Conservation (phyloP, 2,329 filamentous ascomycete species). For the Aspergillus phoenicis region DNA sequence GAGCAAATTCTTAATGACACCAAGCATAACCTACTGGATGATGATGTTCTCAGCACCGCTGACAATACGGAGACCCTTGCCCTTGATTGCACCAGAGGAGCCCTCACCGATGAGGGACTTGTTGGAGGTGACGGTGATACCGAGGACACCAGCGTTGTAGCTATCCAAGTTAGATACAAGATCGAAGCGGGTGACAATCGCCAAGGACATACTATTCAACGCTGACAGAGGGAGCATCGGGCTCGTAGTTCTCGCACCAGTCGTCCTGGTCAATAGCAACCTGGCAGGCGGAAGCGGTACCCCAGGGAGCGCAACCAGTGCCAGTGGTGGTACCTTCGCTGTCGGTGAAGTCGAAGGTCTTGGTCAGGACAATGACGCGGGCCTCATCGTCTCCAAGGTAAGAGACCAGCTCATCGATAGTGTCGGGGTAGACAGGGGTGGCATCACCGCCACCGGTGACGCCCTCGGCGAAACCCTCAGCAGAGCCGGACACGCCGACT, state of each 20-base stretch:
- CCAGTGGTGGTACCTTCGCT: slow-evolving; percentile 46
- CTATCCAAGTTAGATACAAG: slow-evolving; percentile 34
- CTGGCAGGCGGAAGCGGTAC: slow-evolving; percentile 58
- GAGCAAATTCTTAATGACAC: background rate
- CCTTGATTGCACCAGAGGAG: slow-evolving; percentile 56
- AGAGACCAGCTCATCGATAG: slow-evolving; percentile 58
- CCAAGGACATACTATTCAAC: slow-evolving; percentile 35
- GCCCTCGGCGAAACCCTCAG: slow-evolving; percentile 54
- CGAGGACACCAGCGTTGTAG: slow-evolving; percentile 55
- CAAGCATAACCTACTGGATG: slow-evolving; percentile 47
- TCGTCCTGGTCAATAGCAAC: slow-evolving; percentile 61
- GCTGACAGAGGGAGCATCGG: slow-evolving; percentile 51
- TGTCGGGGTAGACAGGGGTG: slow-evolving; percentile 57
- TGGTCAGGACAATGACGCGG: slow-evolving; percentile 56
- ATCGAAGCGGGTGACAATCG: background rate
- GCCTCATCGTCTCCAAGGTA: slow-evolving; percentile 60
- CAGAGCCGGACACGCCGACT: slow-evolving; percentile 32
- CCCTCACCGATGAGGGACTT: slow-evolving; percentile 61
- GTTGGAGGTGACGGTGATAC: slow-evolving; percentile 59
- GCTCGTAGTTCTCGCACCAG: slow-evolving; percentile 64
- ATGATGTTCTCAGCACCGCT: slow-evolving; percentile 58
- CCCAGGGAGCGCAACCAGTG: slow-evolving; percentile 60
- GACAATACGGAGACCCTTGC: slow-evolving; percentile 59
- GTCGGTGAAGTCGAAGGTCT: slow-evolving; percentile 27
- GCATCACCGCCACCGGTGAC: slow-evolving; percentile 64